Percentiles rank a stretch among this genome's conserved stretches.
These are phyloP conservation scores for Pycnococcus provasolii DNA, from an alignment of 139 green algal species.

Conservation along the genomic window DNA sequence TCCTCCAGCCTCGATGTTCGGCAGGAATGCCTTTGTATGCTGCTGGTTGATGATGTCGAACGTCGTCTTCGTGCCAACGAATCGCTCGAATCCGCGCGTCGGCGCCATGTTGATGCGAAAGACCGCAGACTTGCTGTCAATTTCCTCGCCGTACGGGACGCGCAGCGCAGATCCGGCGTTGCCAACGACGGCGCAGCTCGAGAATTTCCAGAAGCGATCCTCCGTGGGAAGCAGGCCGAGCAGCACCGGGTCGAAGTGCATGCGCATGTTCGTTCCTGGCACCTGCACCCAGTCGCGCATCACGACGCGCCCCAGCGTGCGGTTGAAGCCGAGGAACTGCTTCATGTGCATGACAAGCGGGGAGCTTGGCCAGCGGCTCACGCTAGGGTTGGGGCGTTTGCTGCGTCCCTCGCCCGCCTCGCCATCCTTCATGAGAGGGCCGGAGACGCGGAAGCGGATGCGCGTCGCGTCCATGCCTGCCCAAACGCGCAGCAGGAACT, in stretches of 20 bases:
- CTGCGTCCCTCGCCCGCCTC: neutral
- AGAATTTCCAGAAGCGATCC: neutral
- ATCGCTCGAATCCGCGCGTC: conserved; percentile 1
- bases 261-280: neutral
- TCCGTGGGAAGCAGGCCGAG: conserved; percentile 6
- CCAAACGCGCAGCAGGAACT: neutral
- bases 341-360: neutral
- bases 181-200: conserved; percentile 6
- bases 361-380: neutral
- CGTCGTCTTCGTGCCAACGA: conserved; percentile 3
- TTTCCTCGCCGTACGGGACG: conserved; percentile 1
- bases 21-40: conserved; percentile 10
- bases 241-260: conserved; percentile 12
- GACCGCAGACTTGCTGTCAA: conserved; percentile 1
- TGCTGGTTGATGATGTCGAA: conserved; percentile 15
- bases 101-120: conserved; percentile 11
- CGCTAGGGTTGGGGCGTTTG: neutral
- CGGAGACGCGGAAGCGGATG: neutral
- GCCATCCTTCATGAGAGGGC: neutral
- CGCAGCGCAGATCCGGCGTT: neutral
- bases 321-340: neutral
- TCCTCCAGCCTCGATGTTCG: conserved; percentile 5
- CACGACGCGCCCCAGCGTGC: neutral
- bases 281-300: conserved; percentile 1
- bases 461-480: neutral